Evolutionary conservation across 106 monocot species (phyloP), one percentile per base, ranked within the genome.

Genomic region (Acanthochlamys bracteata): DNA sequence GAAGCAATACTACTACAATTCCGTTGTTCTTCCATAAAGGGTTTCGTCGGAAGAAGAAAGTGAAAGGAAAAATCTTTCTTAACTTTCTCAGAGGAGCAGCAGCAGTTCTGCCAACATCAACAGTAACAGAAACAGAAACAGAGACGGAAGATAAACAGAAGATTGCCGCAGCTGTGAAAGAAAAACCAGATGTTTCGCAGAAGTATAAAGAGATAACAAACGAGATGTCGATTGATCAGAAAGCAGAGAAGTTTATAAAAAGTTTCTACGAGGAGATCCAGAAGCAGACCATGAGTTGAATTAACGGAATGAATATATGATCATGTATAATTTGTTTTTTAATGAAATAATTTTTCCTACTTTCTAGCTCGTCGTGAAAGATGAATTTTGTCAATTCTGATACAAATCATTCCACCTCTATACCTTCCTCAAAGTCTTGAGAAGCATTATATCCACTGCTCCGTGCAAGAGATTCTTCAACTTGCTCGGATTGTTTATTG

Each of bases 181-280:
- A 11, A 17, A 8, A 8, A 16, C 10, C 10, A 6, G 53, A n/a
- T 16, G 53, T 54, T 19, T 10, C 16, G 16, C 16, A 6, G 53
- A 54, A 8, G 53, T n/a, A 6, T 10, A 10, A 10, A n/a, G 53
- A 10, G 16, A 11, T 19, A 7, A 6, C 53, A 19, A n/a, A 54
- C 19, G 53, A 54, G 10, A 43, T 43, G n/a, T 54, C 53, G 10
- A 17, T 54, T 10, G 53, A 54, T 55, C 55, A 55, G 22, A 55
- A 55, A 20, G 55, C 55, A 9, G 55, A 55, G 55, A 21, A 55
- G 20, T 55, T 55, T 20, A 55, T 55, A 55, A 10, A 55, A 20
- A 55, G 7, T 10, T 55, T 55, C 55, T 55, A 55, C 20, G 20
- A 55, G 22, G 3, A 55, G 20, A 55, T 55, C 11, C 16, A 20